Evolutionary conservation across 2,329 filamentous ascomycete species (phyloP).

Genomic region (Beauveria brongniartii): DNA sequence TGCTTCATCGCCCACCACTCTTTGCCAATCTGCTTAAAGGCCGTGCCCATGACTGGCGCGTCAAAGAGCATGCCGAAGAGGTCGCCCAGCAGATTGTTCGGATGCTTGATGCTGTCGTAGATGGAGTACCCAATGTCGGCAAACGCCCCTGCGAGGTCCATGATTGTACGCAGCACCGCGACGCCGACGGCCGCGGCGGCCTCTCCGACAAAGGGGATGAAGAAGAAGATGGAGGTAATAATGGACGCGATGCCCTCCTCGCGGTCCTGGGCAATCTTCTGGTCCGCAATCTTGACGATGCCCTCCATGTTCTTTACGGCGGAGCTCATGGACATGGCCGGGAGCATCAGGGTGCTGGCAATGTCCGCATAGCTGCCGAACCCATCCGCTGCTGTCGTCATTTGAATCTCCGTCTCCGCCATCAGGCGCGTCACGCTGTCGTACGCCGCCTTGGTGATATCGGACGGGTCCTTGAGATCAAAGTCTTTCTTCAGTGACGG

Average conservation of each 20-base stretch:
- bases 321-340: constrained; percentile 6
- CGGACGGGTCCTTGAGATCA: background rate
- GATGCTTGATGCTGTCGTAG: constrained; percentile 3
- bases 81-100: background rate
- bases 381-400: background rate
- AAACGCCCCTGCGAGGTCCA: constrained; percentile 1
- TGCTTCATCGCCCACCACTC: background rate
- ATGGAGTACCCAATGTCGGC: constrained; percentile 7
- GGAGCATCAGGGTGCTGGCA: background rate
- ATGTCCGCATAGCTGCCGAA: background rate
- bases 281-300: constrained; percentile 7
- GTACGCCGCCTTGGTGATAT: background rate
- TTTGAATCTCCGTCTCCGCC: background rate
- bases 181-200: background rate
- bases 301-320: constrained; percentile 3
- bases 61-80: constrained; percentile 1
- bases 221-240: constrained; percentile 4
- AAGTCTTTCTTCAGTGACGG: background rate
- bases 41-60: background rate
- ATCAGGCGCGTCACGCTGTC: background rate
- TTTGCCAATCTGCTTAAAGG: background rate
- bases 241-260: constrained; percentile 4
- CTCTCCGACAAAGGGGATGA: constrained; percentile 8
- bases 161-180: constrained; percentile 4
- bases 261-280: constrained; percentile 55